phyloP scores from a whole-genome alignment of 352 stramenopile genomes.

The Phytophthora podocarpi region DNA sequence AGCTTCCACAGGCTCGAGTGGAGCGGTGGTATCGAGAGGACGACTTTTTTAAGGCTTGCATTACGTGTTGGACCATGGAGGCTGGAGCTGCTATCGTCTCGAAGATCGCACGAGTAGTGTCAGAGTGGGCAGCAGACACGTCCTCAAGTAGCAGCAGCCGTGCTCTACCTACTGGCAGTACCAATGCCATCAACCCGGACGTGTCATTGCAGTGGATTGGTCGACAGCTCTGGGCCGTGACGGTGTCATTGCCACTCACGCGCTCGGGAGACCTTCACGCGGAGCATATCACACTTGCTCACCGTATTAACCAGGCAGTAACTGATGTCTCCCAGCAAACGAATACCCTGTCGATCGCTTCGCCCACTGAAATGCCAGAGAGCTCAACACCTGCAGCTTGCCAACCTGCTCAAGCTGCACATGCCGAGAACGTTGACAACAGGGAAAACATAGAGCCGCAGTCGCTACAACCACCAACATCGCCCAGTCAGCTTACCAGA shows the following conservation, averaged over 20 bases:
- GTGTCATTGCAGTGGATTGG: slow-evolving; percentile 84
- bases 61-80: slow-evolving; percentile 83
- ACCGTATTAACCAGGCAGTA: slow-evolving; percentile 69
- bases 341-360: background rate
- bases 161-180: background rate
- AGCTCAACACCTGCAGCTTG: background rate
- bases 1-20: slow-evolving; percentile 51
- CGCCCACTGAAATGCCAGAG: background rate
- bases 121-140: slow-evolving; percentile 27
- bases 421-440: background rate
- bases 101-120: slow-evolving; percentile 56
- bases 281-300: slow-evolving; percentile 68
- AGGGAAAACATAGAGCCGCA: background rate
- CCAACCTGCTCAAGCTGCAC: background rate
- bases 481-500: slow-evolving; percentile 8
- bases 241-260: slow-evolving; percentile 64
- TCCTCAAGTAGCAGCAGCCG: background rate
- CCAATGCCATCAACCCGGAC: slow-evolving; percentile 59
- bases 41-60: slow-evolving; percentile 68
- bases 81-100: slow-evolving; percentile 63
- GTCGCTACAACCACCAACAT: background rate
- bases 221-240: slow-evolving; percentile 70
- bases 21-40: slow-evolving; percentile 81
- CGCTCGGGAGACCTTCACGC: slow-evolving; percentile 61
- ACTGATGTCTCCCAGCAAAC: slow-evolving; percentile 37